Evolutionary conservation across 495 filamentous ascomycete species (phyloP).

Genomic region (Collariella sp.): DNA sequence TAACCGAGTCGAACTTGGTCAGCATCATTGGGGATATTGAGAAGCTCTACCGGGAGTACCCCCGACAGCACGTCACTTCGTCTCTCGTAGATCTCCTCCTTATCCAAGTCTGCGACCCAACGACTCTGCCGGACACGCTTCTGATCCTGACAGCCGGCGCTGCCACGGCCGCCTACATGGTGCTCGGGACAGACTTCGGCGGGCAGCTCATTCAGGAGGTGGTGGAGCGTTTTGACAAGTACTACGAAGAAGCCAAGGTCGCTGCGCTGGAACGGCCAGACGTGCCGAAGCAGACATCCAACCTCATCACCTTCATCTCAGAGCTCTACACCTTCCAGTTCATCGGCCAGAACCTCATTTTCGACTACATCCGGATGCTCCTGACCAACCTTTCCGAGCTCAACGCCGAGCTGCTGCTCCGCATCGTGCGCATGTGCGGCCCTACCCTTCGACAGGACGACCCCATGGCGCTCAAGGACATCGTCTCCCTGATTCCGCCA

Average conservation of each 20-base stretch:
- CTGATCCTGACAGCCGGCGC: slow-evolving; percentile 88
- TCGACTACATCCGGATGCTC: slow-evolving; percentile 79
- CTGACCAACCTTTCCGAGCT: slow-evolving; percentile 67
- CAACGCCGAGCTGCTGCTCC: slow-evolving; percentile 86
- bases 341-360: slow-evolving; percentile 70
- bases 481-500: slow-evolving; percentile 70
- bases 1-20: slow-evolving; percentile 82
- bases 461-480: slow-evolving; percentile 82
- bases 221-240: slow-evolving; percentile 57
- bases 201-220: slow-evolving; percentile 71
- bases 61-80: slow-evolving; percentile 75
- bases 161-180: slow-evolving; percentile 76
- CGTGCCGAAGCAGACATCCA: slow-evolving; percentile 57
- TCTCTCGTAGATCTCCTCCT: slow-evolving; percentile 67
- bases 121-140: slow-evolving; percentile 73
- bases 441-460: slow-evolving; percentile 78
- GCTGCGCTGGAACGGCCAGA: slow-evolving; percentile 39
- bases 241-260: slow-evolving; percentile 39
- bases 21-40: slow-evolving; percentile 74
- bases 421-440: slow-evolving; percentile 72
- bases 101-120: slow-evolving; percentile 64
- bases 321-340: slow-evolving; percentile 89
- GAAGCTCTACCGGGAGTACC: slow-evolving; percentile 68
- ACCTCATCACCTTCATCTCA: slow-evolving; percentile 76
- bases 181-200: slow-evolving; percentile 79